Evolutionary conservation across 139 green algal species (phyloP).

Genomic region (Chlorella ohadii): DNA sequence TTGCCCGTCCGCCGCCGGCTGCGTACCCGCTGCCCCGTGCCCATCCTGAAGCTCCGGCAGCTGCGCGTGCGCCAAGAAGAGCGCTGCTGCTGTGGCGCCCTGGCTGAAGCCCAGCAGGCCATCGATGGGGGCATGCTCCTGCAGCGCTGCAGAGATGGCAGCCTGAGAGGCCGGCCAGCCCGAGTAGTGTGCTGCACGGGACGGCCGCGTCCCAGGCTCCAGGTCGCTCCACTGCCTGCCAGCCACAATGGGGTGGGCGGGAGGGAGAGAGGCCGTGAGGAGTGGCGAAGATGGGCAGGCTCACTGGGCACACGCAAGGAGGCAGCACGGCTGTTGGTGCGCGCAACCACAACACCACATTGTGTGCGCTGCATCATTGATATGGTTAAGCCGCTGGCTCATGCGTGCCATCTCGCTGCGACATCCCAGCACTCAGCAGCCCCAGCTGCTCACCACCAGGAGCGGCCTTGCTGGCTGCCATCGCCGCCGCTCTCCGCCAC

Average conservation of each 20-base stretch:
- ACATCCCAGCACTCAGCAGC: too few species aligned
- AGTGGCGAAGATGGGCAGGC: background rate
- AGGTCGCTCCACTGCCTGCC: conserved; percentile 61
- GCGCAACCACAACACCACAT: too few species aligned
- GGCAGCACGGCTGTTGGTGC: background rate
- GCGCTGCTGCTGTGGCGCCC: conserved; percentile 62
- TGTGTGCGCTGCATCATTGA: too few species aligned
- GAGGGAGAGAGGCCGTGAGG: background rate
- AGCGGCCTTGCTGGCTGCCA: background rate
- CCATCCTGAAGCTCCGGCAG: background rate
- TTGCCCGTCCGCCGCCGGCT: background rate
- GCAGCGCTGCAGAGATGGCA: conserved; percentile 38
- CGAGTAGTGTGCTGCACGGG: conserved; percentile 48
- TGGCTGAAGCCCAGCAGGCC: conserved; percentile 69
- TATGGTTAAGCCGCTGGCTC: too few species aligned
- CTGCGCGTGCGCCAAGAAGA: conserved; percentile 47
- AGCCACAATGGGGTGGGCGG: background rate
- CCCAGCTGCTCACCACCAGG: conserved; percentile 35
- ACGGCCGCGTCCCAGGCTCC: conserved; percentile 44
- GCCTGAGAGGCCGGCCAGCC: conserved; percentile 44
- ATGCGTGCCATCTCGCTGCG: too few species aligned
- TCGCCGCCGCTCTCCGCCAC: conserved; percentile 13
- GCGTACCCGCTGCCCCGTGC: background rate
- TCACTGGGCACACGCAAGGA: too few species aligned
- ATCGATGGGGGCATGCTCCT: conserved; percentile 45